Percentiles rank a stretch among this genome's conserved stretches.
These are phyloP conservation scores for Cinnamomum chago DNA, from an alignment of 164 flowering plant species.

Conservation along the genomic window DNA sequence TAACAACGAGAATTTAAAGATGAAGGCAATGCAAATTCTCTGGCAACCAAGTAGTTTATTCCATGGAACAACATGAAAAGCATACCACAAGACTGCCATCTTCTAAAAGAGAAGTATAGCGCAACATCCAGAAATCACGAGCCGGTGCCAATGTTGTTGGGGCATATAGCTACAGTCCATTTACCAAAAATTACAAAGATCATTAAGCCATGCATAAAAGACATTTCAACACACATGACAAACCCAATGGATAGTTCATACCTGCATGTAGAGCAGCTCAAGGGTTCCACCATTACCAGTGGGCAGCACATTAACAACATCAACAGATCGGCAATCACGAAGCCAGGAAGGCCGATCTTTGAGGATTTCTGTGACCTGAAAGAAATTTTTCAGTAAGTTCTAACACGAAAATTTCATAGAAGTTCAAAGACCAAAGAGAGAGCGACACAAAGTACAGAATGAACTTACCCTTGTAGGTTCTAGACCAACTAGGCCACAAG, in stretches of 20 bases:
- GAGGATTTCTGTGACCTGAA: constrained; percentile 91
- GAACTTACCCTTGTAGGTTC: constrained; percentile 79
- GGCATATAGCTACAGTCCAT: constrained; percentile 69
- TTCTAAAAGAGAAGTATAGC: constrained; percentile 83
- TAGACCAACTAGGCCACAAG: constrained; percentile 92
- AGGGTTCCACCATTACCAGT: constrained; percentile 97
- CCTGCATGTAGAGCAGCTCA: constrained; percentile 98
- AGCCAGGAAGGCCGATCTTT: constrained; percentile 96
- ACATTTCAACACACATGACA: background rate
- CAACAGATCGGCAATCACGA: constrained; percentile 93
- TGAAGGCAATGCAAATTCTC: background rate
- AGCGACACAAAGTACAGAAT: background rate
- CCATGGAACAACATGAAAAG: constrained; percentile 1
- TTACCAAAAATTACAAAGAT: background rate
- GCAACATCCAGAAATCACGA: constrained; percentile 93
- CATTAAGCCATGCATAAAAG: background rate
- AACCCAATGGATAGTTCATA: constrained; percentile 13
- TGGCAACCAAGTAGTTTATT: background rate
- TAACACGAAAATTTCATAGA: background rate
- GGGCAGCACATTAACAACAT: constrained; percentile 77
- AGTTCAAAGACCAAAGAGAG: background rate
- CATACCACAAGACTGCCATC: constrained; percentile 99
- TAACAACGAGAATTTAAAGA: background rate
- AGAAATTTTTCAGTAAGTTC: constrained; percentile 2
- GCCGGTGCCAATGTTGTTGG: constrained; percentile 98